Conservation (phyloP, 208 protist genomes). For the Leishmania gerbilli region DNA sequence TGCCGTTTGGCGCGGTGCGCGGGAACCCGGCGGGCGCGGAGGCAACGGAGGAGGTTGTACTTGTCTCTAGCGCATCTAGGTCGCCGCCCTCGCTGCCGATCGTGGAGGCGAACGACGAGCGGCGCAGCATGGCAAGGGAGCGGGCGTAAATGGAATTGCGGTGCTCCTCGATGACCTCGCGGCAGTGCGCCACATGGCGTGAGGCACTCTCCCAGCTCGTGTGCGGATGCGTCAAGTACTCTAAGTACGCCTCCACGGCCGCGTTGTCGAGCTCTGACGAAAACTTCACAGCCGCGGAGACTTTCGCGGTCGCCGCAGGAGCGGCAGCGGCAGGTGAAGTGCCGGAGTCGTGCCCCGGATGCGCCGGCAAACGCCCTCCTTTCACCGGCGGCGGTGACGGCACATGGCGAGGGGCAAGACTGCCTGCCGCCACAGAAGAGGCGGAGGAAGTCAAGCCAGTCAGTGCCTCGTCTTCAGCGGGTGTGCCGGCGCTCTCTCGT, state of each 20-base stretch:
- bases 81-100: constrained; percentile 22
- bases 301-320: background rate
- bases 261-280: constrained; percentile 70
- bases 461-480: background rate
- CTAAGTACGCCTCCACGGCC: constrained; percentile 76
- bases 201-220: constrained; percentile 84
- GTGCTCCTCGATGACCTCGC: constrained; percentile 51
- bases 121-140: constrained; percentile 43
- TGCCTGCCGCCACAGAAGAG: background rate
- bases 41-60: constrained; percentile 33
- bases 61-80: constrained; percentile 20
- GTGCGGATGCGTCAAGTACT: constrained; percentile 89
- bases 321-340: background rate
- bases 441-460: background rate
- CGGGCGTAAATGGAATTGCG: constrained; percentile 46
- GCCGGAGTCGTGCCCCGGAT: background rate
- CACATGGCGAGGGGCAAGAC: background rate
- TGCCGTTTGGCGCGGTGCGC: constrained; percentile 35
- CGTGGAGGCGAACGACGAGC: constrained; percentile 44
- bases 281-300: constrained; percentile 29
- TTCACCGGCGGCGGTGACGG: constrained; percentile 1
- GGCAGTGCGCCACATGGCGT: constrained; percentile 33
- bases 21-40: constrained; percentile 42
- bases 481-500: background rate
- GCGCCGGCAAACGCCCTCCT: background rate